Evolutionary conservation across 805 yeast genomes (phyloP).

Genomic region (Sugiyamaella boreocaroliniensis): DNA sequence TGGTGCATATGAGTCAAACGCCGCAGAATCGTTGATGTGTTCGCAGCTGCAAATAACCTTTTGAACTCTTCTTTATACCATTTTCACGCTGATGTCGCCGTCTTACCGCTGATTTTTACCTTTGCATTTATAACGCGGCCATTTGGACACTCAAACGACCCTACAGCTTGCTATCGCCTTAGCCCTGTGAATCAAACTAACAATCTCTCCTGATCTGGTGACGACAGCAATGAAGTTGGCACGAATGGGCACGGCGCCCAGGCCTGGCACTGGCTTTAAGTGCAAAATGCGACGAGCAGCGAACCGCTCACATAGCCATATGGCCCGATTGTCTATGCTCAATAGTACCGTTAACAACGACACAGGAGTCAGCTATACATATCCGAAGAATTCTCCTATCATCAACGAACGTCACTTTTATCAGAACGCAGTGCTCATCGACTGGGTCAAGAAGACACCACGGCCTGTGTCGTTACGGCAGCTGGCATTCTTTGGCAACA

Average conservation of each 20-base stretch:
- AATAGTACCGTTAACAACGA: constrained; percentile 10
- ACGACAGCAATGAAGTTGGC: no score
- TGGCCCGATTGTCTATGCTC: constrained; percentile 16
- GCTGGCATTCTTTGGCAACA: constrained; percentile 81
- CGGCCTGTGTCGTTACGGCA: constrained; percentile 89
- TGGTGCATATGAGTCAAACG: background rate
- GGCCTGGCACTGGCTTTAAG: background rate
- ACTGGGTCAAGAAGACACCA: constrained; percentile 60
- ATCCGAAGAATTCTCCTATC: constrained; percentile 36
- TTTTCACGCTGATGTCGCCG: no score
- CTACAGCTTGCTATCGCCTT: no score
- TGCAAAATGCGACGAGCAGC: background rate
- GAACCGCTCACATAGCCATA: constrained; percentile 4
- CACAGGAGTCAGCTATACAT: constrained; percentile 19
- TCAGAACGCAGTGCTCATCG: constrained; percentile 63
- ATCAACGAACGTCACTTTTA: constrained; percentile 73
- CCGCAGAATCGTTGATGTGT: background rate
- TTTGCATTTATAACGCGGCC: no score
- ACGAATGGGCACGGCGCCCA: no score
- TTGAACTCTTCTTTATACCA: no score
- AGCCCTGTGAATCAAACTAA: no score
- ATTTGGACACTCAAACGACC: no score
- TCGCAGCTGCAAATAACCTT: background rate
- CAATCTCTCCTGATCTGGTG: no score
- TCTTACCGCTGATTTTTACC: no score